Percentiles rank a stretch among this genome's conserved stretches.
Evolutionary conservation across 2,329 filamentous ascomycete genomes (phyloP).

Genomic region (Fusarium transvaalense): DNA sequence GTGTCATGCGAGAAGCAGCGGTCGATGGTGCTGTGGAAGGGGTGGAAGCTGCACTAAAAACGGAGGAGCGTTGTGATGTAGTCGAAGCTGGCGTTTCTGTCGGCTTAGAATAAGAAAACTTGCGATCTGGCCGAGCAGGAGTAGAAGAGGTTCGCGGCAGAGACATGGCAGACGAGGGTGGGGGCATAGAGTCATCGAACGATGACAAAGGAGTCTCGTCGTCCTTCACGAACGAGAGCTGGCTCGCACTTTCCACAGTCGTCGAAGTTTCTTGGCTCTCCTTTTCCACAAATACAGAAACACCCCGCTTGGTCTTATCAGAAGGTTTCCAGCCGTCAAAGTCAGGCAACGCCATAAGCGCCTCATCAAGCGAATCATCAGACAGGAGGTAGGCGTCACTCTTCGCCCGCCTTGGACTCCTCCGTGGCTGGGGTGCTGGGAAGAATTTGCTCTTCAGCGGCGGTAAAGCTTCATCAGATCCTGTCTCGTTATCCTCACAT

Average conservation of each 20-base stretch:
- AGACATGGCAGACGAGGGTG: constrained; percentile 44
- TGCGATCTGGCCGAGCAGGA: constrained; percentile 49
- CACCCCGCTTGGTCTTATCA: constrained; percentile 53
- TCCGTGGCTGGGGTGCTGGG: constrained; percentile 49
- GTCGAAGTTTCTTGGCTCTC: constrained; percentile 48
- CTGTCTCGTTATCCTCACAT: constrained; percentile 62
- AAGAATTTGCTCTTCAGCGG: constrained; percentile 69
- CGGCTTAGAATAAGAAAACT: constrained; percentile 52
- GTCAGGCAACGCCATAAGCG: constrained; percentile 64
- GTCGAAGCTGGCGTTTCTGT: constrained; percentile 54
- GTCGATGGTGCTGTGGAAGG: constrained; percentile 60
- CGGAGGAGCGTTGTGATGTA: constrained; percentile 52
- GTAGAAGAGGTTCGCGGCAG: constrained; percentile 44
- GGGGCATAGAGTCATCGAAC: constrained; percentile 48
- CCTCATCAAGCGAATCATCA: constrained; percentile 70
- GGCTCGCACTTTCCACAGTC: constrained; percentile 38
- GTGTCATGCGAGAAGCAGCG: constrained; percentile 61
- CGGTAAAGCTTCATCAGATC: constrained; percentile 50
- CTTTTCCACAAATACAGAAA: constrained; percentile 61
- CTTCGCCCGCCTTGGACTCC: constrained; percentile 49
- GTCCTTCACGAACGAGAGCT: constrained; percentile 40
- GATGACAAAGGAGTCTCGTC: constrained; percentile 43
- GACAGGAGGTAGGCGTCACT: constrained; percentile 63
- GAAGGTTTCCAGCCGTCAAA: constrained; percentile 61
- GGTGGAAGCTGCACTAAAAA: constrained; percentile 54